Evolutionary conservation across 2,329 filamentous ascomycete species (phyloP).

Genomic region (Epichloe bromicola): DNA sequence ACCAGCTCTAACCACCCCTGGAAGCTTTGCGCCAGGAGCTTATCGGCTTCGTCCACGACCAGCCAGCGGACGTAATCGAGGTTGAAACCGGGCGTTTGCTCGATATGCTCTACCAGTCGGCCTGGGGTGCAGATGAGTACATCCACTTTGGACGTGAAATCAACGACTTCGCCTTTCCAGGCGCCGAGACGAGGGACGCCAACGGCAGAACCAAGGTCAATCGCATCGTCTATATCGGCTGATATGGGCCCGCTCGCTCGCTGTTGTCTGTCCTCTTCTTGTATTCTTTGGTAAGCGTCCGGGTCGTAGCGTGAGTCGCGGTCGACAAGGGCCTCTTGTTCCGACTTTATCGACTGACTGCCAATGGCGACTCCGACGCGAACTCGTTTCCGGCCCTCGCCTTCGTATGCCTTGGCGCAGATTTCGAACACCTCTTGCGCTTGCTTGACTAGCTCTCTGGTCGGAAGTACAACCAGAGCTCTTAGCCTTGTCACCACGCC

Average conservation of each 20-base stretch:
- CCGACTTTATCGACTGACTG: constrained; percentile 58
- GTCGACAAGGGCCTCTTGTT: constrained; percentile 37
- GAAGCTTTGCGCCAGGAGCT: constrained; percentile 80
- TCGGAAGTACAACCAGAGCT: constrained; percentile 79
- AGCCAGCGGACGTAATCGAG: constrained; percentile 74
- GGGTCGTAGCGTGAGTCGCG: constrained; percentile 50
- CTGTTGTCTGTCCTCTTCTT: constrained; percentile 10
- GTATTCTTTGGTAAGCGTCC: constrained; percentile 28
- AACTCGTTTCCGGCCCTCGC: constrained; percentile 48
- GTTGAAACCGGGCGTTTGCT: constrained; percentile 68
- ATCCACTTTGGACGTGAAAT: constrained; percentile 62
- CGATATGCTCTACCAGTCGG: constrained; percentile 80
- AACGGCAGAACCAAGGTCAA: constrained; percentile 11
- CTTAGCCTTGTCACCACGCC: constrained; percentile 53
- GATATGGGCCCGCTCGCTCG: constrained; percentile 5
- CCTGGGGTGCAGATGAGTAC: constrained; percentile 87
- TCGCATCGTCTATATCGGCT: constrained; percentile 8
- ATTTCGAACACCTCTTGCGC: constrained; percentile 66
- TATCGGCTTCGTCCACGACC: constrained; percentile 87
- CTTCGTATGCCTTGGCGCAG: constrained; percentile 51
- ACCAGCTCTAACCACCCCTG: constrained; percentile 78
- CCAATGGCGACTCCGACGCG: constrained; percentile 75
- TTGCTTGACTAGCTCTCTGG: constrained; percentile 79
- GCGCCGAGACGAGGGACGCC: constrained; percentile 19
- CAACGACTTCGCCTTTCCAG: constrained; percentile 40